These are phyloP conservation scores for Bonnemaisonia californica DNA, from an alignment of 31 red algal species.

Conservation along the genomic window DNA sequence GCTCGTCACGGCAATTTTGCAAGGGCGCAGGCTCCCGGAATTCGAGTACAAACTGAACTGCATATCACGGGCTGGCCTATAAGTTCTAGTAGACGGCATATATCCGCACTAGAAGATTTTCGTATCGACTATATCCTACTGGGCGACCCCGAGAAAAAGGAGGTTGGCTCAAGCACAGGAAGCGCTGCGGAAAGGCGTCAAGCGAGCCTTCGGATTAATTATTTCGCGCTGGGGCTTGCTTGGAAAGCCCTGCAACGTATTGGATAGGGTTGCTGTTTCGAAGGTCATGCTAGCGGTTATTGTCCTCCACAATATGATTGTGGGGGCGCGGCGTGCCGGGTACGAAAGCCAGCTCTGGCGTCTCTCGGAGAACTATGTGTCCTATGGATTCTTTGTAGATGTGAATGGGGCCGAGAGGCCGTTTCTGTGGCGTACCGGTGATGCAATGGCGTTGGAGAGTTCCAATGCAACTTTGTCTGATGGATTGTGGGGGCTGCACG, in stretches of 20 bases:
- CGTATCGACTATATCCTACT: background rate
- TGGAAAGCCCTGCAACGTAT: background rate
- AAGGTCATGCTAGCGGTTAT: background rate
- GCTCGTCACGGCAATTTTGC: no score
- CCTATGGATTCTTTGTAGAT: no score
- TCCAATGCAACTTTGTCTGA: no score
- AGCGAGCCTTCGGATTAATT: slow-evolving; percentile 5
- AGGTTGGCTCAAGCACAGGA: background rate
- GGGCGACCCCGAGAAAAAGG: no score
- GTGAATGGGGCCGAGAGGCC: no score
- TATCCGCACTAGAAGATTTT: background rate
- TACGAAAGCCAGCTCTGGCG: no score
- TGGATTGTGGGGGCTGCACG: no score
- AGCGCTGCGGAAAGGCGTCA: slow-evolving; percentile 7
- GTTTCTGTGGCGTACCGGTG: no score
- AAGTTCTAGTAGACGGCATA: background rate
- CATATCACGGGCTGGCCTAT: background rate
- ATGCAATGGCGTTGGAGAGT: no score
- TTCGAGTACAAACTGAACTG: background rate
- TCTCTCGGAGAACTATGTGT: no score
- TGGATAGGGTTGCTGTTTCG: background rate
- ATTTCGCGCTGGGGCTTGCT: background rate
- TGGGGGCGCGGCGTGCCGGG: slow-evolving; percentile 7
- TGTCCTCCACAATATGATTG: slow-evolving; percentile 22
- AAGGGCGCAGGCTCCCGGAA: no score